Evolutionary conservation across 2,329 filamentous ascomycete genomes (phyloP), one percentile per base, ranked within the genome.

Genomic region (Ceratocystiopsis minuta): DNA sequence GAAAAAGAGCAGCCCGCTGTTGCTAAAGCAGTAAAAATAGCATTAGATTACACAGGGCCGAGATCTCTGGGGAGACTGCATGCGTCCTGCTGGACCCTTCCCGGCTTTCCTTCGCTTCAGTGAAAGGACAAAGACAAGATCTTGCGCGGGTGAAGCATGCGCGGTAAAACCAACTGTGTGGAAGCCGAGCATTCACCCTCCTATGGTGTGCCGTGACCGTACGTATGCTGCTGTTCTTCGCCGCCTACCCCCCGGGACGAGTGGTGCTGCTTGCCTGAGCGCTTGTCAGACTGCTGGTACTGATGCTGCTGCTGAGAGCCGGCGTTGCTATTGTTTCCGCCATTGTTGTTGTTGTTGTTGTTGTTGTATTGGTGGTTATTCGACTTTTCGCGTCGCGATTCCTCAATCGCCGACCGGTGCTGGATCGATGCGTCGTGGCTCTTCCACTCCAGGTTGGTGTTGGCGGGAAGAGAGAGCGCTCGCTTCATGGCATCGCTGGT

Each of bases 381-480:
- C 44, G 66, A 70, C 62, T 93, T 93, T 55, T 94, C 86, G 51
- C 88, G 84, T 47, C 87, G 80, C 43, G 84, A 83, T 60, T 94
- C 85, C 54, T 95, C 87, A 49, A 94, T 86, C 16, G 83, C 83
- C 28, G 80, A 82, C 51, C 86, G 76, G 63, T 95, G 87, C 51
- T 85, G 81, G 55, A 98, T 95, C 60, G 85, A 94, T 49, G 88
- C 84, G 55, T 95, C 87, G 59, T 98, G 90, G 56, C 81, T 90
- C 64, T 94, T 93, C 75, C 87, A 98, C 52, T 90, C 78, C 46
- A 98, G 80, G 54, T 81, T 82, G 34, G 90, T 96, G 57, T 94
- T 88, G 37, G 75, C 64, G 1, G 88, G 88, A 57, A 95, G 83
- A 50, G 75, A 73, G 43, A 98, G 75, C 49, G 92, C 70, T 49